Percentiles rank a stretch among this genome's conserved stretches.
Evolutionary conservation across 352 stramenopile genomes (phyloP).

Genomic region (Thalassiosira livingstoniorum): DNA sequence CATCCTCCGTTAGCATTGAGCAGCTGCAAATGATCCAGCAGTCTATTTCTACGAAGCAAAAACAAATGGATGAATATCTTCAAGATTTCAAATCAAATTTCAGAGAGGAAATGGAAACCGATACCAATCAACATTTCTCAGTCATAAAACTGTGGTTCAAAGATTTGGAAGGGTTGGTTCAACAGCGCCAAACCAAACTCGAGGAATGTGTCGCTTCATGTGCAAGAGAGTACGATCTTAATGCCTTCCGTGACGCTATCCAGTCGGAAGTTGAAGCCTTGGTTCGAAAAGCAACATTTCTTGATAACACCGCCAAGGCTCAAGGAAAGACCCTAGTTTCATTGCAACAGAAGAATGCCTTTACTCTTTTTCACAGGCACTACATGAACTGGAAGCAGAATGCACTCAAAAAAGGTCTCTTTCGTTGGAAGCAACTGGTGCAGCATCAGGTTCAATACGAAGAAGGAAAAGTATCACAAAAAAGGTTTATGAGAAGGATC

Average conservation of each 20-base stretch:
- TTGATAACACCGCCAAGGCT: constrained; percentile 51
- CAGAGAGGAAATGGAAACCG: constrained; percentile 39
- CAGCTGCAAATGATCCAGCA: constrained; percentile 36
- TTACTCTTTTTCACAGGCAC: constrained; percentile 44
- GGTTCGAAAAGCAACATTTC: constrained; percentile 33
- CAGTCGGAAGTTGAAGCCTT: constrained; percentile 51
- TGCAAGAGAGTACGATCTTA: constrained; percentile 53
- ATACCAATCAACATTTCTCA: constrained; percentile 26
- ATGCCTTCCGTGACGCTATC: constrained; percentile 40
- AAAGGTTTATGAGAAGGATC: constrained; percentile 48
- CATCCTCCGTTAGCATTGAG: constrained; percentile 29
- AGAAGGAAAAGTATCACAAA: constrained; percentile 43
- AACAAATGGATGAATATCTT: constrained; percentile 38
- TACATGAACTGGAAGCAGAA: constrained; percentile 41
- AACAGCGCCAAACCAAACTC: constrained; percentile 56
- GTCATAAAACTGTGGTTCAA: constrained; percentile 53
- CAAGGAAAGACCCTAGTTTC: constrained; percentile 48
- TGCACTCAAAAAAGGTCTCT: constrained; percentile 27
- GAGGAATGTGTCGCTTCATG: constrained; percentile 50
- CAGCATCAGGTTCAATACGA: constrained; percentile 35
- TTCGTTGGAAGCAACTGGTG: constrained; percentile 33
- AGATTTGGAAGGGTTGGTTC: constrained; percentile 51
- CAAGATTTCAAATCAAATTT: constrained; percentile 45
- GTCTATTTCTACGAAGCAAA: constrained; percentile 30
- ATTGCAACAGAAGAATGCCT: constrained; percentile 51